Evolutionary conservation across 768 basidiomycete species (phyloP), one percentile per base, ranked within the genome.

Genomic region (Psilocybe subaeruginosa): DNA sequence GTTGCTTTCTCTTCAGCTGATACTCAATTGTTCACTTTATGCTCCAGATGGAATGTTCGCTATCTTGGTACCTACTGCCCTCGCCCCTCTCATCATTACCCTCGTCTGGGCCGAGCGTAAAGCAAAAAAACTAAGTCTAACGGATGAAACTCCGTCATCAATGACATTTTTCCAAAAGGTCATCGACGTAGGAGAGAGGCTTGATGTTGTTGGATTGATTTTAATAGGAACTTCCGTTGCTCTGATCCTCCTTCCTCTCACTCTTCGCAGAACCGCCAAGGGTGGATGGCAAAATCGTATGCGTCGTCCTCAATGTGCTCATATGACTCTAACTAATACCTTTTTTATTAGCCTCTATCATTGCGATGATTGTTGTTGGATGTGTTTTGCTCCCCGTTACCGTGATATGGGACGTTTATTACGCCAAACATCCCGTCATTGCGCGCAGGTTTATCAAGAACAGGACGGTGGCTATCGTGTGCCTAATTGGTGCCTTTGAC

Each of bases 401-500:
- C 52, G 70, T 68, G 16, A 58, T 80, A 31, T 87, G 80, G 76
- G 84, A 85, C 56, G 70, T 79, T 60, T 81, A 77, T 66, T 70
- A 79, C 57, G 84, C 91, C 14, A 75, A 74, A 23, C 76, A 77
- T 54, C 91, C 91, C 1, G 82, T 92, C 50, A 74, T 91, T 23
- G 81, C 90, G 9, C 75, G 77, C 16, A 80, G 85, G 17, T 89
- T 91, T 75, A 72, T 85, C 59, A 65, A 68, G 35, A 89, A 89
- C 65, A 74, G 76, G n/a, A 85, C 80, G 29, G 83, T 91, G 14
- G 73, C 89, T 11, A 79, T 83, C 12, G 84, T 87, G 1, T 77
- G 82, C 19, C 63, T 84, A 23, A 86, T 92, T 62, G 88, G 87
- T 14, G 87, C 85, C 52, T 80, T 86, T 47, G 86, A 88, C 66